Base-by-base conservation (phyloP, 139 green algal species). In the Tetraselmis striata region DNA sequence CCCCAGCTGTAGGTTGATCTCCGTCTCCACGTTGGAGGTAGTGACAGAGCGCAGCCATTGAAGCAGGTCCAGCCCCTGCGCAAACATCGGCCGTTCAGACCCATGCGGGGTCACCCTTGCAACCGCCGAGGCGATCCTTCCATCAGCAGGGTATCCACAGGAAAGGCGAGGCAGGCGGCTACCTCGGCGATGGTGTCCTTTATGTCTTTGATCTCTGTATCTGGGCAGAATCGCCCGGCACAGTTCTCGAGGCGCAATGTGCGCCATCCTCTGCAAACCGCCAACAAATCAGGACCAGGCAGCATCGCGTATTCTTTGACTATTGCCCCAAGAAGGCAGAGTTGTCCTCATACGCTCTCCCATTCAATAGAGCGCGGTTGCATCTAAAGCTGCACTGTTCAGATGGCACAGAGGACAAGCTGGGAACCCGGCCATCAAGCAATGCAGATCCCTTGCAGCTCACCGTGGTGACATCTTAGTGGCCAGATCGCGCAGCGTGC, bases 1-100 rank as follows among this genome's bases (percentile, higher is more conserved):
- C 0, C 82, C 82, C n/a, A 85, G 77, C 78, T 85, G 82, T 2
- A 74, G 30, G 59, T 85, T 85, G 28, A 85, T 82, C 59, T 85
- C 82, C 59, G 81, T 85, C 32, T 83, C 78, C 1, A 82, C 76
- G 1, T 32, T 75, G 23, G 75, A 77, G 30, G 76, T 80, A 1
- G 82, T 85, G 22, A 67, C 75, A 24, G 28, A 30, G 30, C 75
- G 67, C 79, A 85, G 30, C 82, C 82, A 85, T 31, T 85, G 58
- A 5, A 28, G 27, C 28, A 32, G 77, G 32, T 32, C 31, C 27
- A n/a, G 77, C 29, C 77, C 29, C 77, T 32, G 77, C 11, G 77
- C 75, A n/a, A 28, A 28, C 30, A 28, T 32, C n/a, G 75, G 5
- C 2, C 75, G 5, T 78, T 26, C 18, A 5, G 27, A 28, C 75